Evolutionary conservation across 495 filamentous ascomycete species (phyloP).

Genomic region (Neurospora cerealis): DNA sequence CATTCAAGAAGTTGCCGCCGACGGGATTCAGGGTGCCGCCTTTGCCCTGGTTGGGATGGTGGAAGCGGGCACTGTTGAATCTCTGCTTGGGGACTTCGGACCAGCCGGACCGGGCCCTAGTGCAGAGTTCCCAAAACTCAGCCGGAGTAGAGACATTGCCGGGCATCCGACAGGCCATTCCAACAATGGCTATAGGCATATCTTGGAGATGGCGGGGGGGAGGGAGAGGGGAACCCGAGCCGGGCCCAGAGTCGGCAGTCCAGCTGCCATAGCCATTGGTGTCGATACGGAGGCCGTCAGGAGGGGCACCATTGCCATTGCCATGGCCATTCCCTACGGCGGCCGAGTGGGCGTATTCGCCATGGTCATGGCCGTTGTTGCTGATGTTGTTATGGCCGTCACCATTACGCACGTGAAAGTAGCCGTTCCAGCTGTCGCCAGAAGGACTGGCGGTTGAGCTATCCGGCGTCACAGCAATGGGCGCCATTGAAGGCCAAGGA

Average conservation of each 20-base stretch:
- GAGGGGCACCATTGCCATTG: constrained; percentile 9
- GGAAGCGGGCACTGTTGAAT: constrained; percentile 57
- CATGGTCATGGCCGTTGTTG: constrained; percentile 26
- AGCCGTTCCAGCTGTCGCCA: constrained; percentile 20
- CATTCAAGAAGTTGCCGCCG: constrained; percentile 67
- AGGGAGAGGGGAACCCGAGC: constrained; percentile 3
- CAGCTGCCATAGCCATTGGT: constrained; percentile 13
- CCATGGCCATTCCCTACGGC: constrained; percentile 9
- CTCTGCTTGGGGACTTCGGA: constrained; percentile 57
- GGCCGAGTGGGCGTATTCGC: constrained; percentile 7
- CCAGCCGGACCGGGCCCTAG: constrained; percentile 50
- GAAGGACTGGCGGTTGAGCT: constrained; percentile 25
- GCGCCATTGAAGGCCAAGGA: constrained; percentile 24
- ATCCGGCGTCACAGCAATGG: constrained; percentile 32
- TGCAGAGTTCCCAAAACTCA: constrained; percentile 48
- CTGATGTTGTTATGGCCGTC: constrained; percentile 28
- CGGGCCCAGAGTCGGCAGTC: not conserved
- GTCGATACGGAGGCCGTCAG: not conserved
- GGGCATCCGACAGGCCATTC: constrained; percentile 43
- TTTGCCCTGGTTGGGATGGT: constrained; percentile 67
- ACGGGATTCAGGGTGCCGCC: constrained; percentile 62
- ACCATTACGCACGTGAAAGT: constrained; percentile 13
- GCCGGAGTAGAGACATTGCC: constrained; percentile 44
- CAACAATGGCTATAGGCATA: constrained; percentile 47
- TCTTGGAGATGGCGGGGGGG: not conserved